phyloP scores from a whole-genome alignment of 805 yeast genomes.

The Candida cerambycidarum region DNA sequence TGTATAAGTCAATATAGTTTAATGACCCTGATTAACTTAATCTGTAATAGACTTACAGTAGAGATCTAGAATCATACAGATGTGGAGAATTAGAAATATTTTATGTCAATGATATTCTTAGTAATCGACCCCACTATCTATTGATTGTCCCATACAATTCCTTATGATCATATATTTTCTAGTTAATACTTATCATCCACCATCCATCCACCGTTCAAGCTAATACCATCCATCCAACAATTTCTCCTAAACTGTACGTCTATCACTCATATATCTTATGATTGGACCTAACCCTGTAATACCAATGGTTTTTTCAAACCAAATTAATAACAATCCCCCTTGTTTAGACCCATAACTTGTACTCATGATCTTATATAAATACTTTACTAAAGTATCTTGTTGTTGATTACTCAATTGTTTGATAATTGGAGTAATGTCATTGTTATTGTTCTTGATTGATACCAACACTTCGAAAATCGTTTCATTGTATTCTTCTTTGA shows the following conservation, averaged over 20 bases:
- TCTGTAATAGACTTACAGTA: too few species aligned
- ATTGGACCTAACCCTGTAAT: conserved; percentile 86
- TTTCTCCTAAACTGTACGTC: conserved; percentile 61
- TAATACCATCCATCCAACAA: neutral
- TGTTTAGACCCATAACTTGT: conserved; percentile 75
- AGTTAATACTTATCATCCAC: too few species aligned
- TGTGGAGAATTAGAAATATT: too few species aligned
- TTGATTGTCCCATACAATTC: too few species aligned
- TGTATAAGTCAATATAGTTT: too few species aligned
- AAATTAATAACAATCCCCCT: conserved; percentile 80
- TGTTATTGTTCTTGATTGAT: conserved; percentile 51
- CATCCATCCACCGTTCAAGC: too few species aligned
- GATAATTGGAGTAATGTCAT: conserved; percentile 68
- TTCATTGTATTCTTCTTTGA: conserved; percentile 46
- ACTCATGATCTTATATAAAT: conserved; percentile 83
- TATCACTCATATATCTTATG: conserved; percentile 80
- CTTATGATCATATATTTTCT: too few species aligned
- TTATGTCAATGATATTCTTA: too few species aligned
- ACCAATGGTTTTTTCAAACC: conserved; percentile 91
- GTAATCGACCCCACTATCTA: too few species aligned
- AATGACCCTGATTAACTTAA: too few species aligned
- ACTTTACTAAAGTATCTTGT: conserved; percentile 77
- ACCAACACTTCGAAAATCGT: conserved; percentile 67
- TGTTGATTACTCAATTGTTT: conserved; percentile 59
- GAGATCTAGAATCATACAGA: too few species aligned